phyloP scores from a whole-genome alignment of 2,329 filamentous ascomycete genomes.

The Periconia sp. region DNA sequence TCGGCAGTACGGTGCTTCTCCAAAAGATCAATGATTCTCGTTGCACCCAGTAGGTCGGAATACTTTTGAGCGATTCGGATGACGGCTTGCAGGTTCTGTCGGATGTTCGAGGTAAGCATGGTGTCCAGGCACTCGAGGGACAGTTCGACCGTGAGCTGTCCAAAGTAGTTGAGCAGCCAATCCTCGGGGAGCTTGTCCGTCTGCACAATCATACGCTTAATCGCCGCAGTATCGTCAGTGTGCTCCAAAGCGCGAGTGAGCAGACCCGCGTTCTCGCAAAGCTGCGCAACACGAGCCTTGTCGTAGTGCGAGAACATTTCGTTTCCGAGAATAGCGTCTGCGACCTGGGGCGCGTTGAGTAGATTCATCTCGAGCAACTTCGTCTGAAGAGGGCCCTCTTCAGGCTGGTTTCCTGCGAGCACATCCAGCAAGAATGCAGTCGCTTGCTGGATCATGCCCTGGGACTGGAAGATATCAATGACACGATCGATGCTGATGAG shows the following conservation, averaged over 20 bases:
- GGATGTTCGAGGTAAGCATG: conserved; percentile 96
- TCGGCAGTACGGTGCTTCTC: conserved; percentile 98
- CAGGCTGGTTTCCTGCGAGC: conserved; percentile 90
- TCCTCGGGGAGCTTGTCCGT: conserved; percentile 87
- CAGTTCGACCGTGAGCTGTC: conserved; percentile 92
- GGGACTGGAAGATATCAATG: conserved; percentile 96
- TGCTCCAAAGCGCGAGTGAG: conserved; percentile 78
- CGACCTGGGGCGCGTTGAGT: conserved; percentile 93
- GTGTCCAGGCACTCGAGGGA: conserved; percentile 92
- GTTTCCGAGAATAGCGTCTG: conserved; percentile 95
- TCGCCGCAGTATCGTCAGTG: conserved; percentile 85
- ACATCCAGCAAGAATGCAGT: conserved; percentile 98
- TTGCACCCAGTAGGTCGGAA: conserved; percentile 90
- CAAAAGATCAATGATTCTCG: conserved; percentile 86
- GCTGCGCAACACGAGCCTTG: conserved; percentile 81
- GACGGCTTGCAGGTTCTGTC: conserved; percentile 92
- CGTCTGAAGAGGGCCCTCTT: conserved; percentile 92
- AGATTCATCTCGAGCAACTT: conserved; percentile 97
- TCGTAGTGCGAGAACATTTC: conserved; percentile 99
- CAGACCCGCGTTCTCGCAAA: conserved; percentile 93
- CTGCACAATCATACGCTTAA: conserved; percentile 90
- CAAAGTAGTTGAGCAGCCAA: conserved; percentile 92
- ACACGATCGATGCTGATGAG: conserved; percentile 93
- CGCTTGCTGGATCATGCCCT: conserved; percentile 96
- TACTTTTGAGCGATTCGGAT: conserved; percentile 98